These are phyloP conservation scores for Cytospora mali DNA, from an alignment of 2,329 filamentous ascomycete species.

Conservation along the genomic window DNA sequence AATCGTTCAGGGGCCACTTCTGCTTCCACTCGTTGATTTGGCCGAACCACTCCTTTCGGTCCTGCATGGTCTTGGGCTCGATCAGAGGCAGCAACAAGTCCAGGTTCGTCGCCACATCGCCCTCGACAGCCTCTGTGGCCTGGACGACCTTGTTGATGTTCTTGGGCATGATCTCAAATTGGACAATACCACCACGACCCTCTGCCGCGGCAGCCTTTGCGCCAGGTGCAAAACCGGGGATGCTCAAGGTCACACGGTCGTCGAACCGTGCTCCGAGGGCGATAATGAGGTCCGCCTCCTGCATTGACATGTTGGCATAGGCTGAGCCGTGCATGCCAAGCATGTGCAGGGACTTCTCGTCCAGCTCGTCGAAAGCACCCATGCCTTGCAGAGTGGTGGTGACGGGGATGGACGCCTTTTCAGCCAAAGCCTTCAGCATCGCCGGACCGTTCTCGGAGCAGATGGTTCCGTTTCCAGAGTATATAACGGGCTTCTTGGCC, in stretches of 20 bases:
- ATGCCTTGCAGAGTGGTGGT: conserved; percentile 95
- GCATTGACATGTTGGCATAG: conserved; percentile 98
- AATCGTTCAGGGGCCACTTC: conserved; percentile 82
- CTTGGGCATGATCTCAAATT: conserved; percentile 99
- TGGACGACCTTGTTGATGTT: conserved; percentile 99
- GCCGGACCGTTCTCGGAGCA: conserved; percentile 76
- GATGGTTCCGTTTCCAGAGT: conserved; percentile 89
- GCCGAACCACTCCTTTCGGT: conserved; percentile 82
- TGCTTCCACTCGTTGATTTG: conserved; percentile 91
- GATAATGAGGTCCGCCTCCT: conserved; percentile 94
- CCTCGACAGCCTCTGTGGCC: conserved; percentile 92
- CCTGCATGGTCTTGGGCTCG: conserved; percentile 59
- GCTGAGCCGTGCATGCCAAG: conserved; percentile 97
- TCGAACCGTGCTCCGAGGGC: conserved; percentile 93
- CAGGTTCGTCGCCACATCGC: conserved; percentile 83
- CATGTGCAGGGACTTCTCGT: conserved; percentile 96
- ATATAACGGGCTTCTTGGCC: conserved; percentile 92
- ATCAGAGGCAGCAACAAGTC: conserved; percentile 73
- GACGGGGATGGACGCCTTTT: conserved; percentile 90
- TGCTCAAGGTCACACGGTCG: conserved; percentile 84
- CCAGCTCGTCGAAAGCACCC: conserved; percentile 88
- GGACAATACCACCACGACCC: conserved; percentile 88
- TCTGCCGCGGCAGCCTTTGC: conserved; percentile 84
- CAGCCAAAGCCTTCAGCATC: conserved; percentile 81
- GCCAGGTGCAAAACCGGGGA: conserved; percentile 85